Conservation (phyloP, 257 asterid species). For the Leonotis leonurus region DNA sequence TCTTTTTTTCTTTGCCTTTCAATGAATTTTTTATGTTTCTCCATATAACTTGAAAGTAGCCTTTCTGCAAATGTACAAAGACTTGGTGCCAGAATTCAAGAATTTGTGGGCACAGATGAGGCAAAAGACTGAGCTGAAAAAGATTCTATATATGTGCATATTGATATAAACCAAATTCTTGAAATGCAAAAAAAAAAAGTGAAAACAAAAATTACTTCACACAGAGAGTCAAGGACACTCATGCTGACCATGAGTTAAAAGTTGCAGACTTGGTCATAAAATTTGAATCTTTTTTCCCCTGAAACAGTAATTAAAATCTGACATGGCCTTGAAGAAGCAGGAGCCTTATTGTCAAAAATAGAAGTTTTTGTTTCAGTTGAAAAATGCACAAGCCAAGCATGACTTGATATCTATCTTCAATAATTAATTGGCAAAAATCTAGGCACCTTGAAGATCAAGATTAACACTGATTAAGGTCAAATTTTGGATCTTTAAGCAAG, state of each 20-base stretch:
- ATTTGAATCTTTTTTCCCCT: constrained; percentile 18
- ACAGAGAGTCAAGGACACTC: constrained; percentile 14
- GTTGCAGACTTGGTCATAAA: constrained; percentile 11
- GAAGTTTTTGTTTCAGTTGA: not conserved
- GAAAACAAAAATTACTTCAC: too few species aligned
- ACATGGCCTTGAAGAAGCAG: constrained; percentile 12
- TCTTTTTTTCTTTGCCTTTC: not conserved
- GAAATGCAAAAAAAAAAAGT: too few species aligned
- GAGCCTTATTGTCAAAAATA: constrained; percentile 19
- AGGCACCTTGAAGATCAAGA: constrained; percentile 14
- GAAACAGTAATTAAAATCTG: constrained; percentile 17
- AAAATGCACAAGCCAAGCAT: not conserved
- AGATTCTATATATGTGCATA: constrained; percentile 13
- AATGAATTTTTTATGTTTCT: not conserved
- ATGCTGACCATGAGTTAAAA: constrained; percentile 20
- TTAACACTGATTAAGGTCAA: constrained; percentile 23
- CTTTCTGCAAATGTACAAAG: constrained; percentile 17
- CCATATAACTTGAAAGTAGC: not conserved
- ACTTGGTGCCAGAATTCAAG: constrained; percentile 15
- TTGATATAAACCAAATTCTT: not conserved
- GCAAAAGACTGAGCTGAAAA: not conserved
- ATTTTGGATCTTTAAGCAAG: constrained; percentile 6
- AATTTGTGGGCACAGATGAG: constrained; percentile 9
- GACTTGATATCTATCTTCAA: constrained; percentile 8
- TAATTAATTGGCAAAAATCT: constrained; percentile 10